Conservation (phyloP, 805 yeast genomes). For the Monosporozyma aerobia region DNA sequence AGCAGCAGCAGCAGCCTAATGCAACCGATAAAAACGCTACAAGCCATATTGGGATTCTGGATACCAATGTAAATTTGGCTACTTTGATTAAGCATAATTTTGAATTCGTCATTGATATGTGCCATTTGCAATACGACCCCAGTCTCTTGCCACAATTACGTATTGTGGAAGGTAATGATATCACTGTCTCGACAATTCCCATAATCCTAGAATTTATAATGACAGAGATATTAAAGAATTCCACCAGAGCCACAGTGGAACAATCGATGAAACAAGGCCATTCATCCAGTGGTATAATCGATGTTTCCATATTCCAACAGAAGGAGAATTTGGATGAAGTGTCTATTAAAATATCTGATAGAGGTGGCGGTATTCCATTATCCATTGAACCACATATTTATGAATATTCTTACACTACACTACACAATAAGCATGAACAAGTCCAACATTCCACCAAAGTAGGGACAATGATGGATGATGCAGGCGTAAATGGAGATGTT, state of each 20-base stretch:
- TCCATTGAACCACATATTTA: conserved; percentile 58
- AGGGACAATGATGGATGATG: neutral
- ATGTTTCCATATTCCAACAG: conserved; percentile 20
- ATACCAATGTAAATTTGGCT: conserved; percentile 55
- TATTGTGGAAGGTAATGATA: conserved; percentile 43
- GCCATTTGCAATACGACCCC: conserved; percentile 75
- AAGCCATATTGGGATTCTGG: conserved; percentile 47
- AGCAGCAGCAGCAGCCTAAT: neutral
- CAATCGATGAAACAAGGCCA: conserved; percentile 28
- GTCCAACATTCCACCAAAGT: conserved; percentile 11
- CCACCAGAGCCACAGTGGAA: conserved; percentile 84
- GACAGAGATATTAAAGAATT: conserved; percentile 79
- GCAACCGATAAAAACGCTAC: conserved; percentile 5
- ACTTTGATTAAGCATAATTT: conserved; percentile 55
- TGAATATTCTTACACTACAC: conserved; percentile 66
- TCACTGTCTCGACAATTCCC: conserved; percentile 73
- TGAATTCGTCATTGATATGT: conserved; percentile 72
- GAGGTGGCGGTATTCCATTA: conserved; percentile 82
- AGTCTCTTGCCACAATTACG: conserved; percentile 39
- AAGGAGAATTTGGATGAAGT: conserved; percentile 32
- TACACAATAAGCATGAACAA: neutral
- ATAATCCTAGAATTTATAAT: conserved; percentile 81
- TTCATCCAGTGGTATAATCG: conserved; percentile 7
- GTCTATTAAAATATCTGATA: conserved; percentile 72
- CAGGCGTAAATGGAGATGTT: conserved; percentile 17